A percentile compares a stretch with the other conserved stretches of the same genome.
phyloP scores from a whole-genome alignment of 495 filamentous ascomycete genomes.

The Neurospora sp. region DNA sequence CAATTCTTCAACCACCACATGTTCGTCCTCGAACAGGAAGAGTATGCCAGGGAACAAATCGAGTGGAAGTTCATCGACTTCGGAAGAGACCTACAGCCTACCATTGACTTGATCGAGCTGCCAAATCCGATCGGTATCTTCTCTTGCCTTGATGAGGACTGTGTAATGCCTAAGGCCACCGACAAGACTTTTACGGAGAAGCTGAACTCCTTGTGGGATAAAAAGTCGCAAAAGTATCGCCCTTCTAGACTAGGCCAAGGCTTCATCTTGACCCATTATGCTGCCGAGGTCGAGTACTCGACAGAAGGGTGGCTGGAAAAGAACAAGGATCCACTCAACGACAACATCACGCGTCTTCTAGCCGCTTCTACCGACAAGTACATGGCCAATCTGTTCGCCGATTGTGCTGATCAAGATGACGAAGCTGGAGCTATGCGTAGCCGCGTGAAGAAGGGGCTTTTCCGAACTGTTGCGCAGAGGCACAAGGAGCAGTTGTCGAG shows the following conservation, averaged over 20 bases:
- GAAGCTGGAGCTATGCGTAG: conserved; percentile 54
- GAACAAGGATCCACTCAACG: conserved; percentile 97
- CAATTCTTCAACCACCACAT: conserved; percentile 99
- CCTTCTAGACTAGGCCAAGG: conserved; percentile 80
- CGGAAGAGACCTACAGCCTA: conserved; percentile 92
- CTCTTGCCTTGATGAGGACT: conserved; percentile 96
- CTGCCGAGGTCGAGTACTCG: conserved; percentile 93
- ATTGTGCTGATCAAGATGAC: conserved; percentile 72
- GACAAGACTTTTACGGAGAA: conserved; percentile 97
- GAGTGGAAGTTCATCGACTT: conserved; percentile 99
- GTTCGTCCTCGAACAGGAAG: conserved; percentile 98
- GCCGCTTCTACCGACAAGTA: conserved; percentile 74
- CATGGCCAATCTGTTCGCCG: conserved; percentile 74
- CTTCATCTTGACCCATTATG: conserved; percentile 97
- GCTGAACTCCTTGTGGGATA: conserved; percentile 90
- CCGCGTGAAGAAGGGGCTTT: conserved; percentile 93
- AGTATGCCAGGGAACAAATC: conserved; percentile 95
- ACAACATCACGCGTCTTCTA: conserved; percentile 85
- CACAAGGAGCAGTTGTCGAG: conserved; percentile 96
- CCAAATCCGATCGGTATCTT: conserved; percentile 98
- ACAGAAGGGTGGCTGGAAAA: conserved; percentile 96
- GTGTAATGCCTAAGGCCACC: conserved; percentile 97
- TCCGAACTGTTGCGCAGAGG: conserved; percentile 91
- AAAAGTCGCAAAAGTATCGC: conserved; percentile 88
- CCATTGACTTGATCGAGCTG: conserved; percentile 93